phyloP scores from a whole-genome alignment of 1,139 yeast genomes.

The Yamadazyma triangularis region DNA sequence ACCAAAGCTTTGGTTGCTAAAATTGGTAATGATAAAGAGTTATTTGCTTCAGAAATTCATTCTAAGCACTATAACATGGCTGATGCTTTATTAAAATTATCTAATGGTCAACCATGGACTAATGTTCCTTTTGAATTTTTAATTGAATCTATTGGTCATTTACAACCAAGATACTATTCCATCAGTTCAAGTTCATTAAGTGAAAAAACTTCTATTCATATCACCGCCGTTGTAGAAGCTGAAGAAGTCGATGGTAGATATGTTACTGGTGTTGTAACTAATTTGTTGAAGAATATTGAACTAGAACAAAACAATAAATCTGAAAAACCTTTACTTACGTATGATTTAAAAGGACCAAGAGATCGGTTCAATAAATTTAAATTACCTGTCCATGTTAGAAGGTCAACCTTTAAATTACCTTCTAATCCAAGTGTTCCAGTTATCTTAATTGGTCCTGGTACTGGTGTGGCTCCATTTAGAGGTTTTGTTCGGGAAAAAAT shows the following conservation, averaged over 20 bases:
- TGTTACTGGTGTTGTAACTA: constrained; percentile 87
- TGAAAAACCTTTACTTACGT: constrained; percentile 48
- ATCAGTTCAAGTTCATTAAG: constrained; percentile 85
- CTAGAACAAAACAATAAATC: constrained; percentile 51
- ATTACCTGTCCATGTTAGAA: constrained; percentile 89
- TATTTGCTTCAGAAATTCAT: constrained; percentile 64
- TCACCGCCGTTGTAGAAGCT: constrained; percentile 92
- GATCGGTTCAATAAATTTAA: constrained; percentile 49
- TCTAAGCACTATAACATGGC: constrained; percentile 65
- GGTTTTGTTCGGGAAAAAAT: constrained; percentile 86
- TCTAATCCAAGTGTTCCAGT: constrained; percentile 78
- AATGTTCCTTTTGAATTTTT: constrained; percentile 80
- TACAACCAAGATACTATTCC: constrained; percentile 95
- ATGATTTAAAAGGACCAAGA: constrained; percentile 82
- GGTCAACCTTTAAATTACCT: constrained; percentile 94
- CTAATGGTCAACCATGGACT: constrained; percentile 64
- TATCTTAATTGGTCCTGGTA: constrained; percentile 95
- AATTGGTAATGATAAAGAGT: constrained; percentile 64
- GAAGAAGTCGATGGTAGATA: constrained; percentile 39
- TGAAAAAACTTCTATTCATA: constrained; percentile 69
- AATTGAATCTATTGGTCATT: constrained; percentile 72
- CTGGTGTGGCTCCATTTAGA: constrained; percentile 97
- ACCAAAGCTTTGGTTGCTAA: constrained; percentile 48
- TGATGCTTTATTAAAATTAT: constrained; percentile 62
- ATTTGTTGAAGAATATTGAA: constrained; percentile 73